Evolutionary conservation across 108 stramenopile genomes (phyloP).

Genomic region (Aureococcus anophagefferens): DNA sequence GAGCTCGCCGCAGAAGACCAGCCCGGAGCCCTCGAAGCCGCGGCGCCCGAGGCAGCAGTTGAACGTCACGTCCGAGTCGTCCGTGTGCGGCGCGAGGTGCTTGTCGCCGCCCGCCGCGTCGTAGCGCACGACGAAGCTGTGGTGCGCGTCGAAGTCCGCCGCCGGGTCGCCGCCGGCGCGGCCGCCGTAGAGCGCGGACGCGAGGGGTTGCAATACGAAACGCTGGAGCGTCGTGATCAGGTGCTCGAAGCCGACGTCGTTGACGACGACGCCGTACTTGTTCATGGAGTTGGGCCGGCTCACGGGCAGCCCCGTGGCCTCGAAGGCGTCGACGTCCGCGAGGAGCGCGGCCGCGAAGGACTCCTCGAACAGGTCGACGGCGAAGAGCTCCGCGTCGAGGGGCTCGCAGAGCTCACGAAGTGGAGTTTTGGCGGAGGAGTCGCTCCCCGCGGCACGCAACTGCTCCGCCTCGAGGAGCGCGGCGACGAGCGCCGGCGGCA

Average conservation of each 20-base stretch:
- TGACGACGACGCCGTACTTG: too few species aligned
- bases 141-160: slow-evolving; percentile 31
- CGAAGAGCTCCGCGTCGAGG: too few species aligned
- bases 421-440: too few species aligned
- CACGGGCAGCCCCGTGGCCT: slow-evolving; percentile 17
- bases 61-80: slow-evolving; percentile 39
- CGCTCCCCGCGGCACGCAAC: too few species aligned
- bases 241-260: slow-evolving; percentile 27
- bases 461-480: too few species aligned
- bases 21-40: slow-evolving; percentile 26
- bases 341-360: not conserved
- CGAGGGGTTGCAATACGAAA: slow-evolving; percentile 18
- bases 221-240: slow-evolving; percentile 17
- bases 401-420: too few species aligned
- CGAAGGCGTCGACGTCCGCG: slow-evolving; percentile 2
- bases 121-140: slow-evolving; percentile 35
- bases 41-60: slow-evolving; percentile 35
- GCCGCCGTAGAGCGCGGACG: slow-evolving; percentile 12
- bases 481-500: too few species aligned
- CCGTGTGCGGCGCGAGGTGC: slow-evolving; percentile 42
- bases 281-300: slow-evolving; percentile 31
- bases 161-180: too few species aligned
- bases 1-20: slow-evolving; percentile 37
- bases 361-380: not conserved
- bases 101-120: slow-evolving; percentile 21